Conservation (phyloP, 345 rosid species). For the Jatropha curcas region DNA sequence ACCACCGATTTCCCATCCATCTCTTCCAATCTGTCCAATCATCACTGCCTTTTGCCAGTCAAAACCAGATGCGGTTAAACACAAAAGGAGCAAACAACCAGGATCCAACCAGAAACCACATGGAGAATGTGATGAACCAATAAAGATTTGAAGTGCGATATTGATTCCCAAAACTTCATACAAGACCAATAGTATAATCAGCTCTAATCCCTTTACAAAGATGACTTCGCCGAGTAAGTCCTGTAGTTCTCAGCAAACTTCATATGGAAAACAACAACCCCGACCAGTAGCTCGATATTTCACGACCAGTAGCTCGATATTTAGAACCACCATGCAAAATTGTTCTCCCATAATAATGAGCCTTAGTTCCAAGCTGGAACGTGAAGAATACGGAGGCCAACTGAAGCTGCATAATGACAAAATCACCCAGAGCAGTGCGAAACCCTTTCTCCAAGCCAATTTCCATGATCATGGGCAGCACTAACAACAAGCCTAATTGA, state of each 20-base stretch:
- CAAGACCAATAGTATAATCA: conserved; percentile 65
- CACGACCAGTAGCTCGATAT: conserved; percentile 82
- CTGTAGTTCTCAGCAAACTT: conserved; percentile 92
- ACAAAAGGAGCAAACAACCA: conserved; percentile 96
- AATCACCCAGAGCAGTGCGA: conserved; percentile 79
- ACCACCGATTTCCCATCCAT: conserved; percentile 97
- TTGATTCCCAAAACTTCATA: conserved; percentile 66
- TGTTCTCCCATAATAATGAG: conserved; percentile 90
- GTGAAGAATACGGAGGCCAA: conserved; percentile 94
- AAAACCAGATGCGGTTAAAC: conserved; percentile 94
- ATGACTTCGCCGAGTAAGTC: conserved; percentile 85
- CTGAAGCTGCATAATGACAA: conserved; percentile 96
- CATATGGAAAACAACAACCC: conserved; percentile 87
- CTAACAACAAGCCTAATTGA: conserved; percentile 80
- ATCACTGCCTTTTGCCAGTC: conserved; percentile 95
- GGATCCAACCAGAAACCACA: conserved; percentile 92
- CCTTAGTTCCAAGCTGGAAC: conserved; percentile 97
- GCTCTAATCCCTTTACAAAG: conserved; percentile 87
- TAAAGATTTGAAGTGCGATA: conserved; percentile 75
- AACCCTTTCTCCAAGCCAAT: conserved; percentile 94
- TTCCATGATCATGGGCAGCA: conserved; percentile 97
- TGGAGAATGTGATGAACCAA: conserved; percentile 68
- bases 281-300: conserved; percentile 85
- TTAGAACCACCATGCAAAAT: conserved; percentile 89
- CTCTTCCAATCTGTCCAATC: conserved; percentile 99